Percentiles rank a stretch among this genome's conserved stretches.
These are phyloP conservation scores for Aaosphaeria arxii DNA, from an alignment of 2,329 filamentous ascomycete species.

Conservation along the genomic window DNA sequence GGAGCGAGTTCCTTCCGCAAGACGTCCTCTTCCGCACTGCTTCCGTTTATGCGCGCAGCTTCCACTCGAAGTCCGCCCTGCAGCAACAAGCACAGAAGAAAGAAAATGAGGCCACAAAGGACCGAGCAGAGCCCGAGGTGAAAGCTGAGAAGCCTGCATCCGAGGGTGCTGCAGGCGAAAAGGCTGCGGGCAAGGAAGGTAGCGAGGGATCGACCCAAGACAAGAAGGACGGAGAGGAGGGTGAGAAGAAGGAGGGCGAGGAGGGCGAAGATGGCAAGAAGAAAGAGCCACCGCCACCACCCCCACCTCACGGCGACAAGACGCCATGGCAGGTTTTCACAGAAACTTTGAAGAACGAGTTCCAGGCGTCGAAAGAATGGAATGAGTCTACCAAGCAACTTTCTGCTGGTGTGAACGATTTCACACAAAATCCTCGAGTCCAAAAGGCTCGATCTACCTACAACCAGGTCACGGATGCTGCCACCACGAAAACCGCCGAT, in stretches of 20 bases:
- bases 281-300: constrained; percentile 66
- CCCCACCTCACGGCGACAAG: constrained; percentile 96
- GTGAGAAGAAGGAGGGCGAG: constrained; percentile 44
- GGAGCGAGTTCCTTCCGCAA: constrained; percentile 43
- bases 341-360: constrained; percentile 90
- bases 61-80: constrained; percentile 39
- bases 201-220: constrained; percentile 43
- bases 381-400: constrained; percentile 97
- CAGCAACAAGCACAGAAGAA: constrained; percentile 34
- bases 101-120: constrained; percentile 31
- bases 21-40: constrained; percentile 40
- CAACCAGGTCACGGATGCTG: constrained; percentile 78
- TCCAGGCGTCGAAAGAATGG: constrained; percentile 98
- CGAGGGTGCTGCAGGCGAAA: constrained; percentile 28
- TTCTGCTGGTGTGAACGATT: constrained; percentile 82
- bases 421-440: constrained; percentile 89
- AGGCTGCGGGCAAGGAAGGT: constrained; percentile 24
- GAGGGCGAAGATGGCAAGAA: constrained; percentile 37
- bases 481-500: constrained; percentile 72
- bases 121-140: constrained; percentile 20
- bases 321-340: constrained; percentile 98
- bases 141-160: constrained; percentile 43
- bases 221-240: constrained; percentile 44
- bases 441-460: constrained; percentile 83
- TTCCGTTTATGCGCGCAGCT: constrained; percentile 43